These are phyloP conservation scores for Pichia gijzeniarum DNA, from an alignment of 805 yeast species.

Conservation along the genomic window DNA sequence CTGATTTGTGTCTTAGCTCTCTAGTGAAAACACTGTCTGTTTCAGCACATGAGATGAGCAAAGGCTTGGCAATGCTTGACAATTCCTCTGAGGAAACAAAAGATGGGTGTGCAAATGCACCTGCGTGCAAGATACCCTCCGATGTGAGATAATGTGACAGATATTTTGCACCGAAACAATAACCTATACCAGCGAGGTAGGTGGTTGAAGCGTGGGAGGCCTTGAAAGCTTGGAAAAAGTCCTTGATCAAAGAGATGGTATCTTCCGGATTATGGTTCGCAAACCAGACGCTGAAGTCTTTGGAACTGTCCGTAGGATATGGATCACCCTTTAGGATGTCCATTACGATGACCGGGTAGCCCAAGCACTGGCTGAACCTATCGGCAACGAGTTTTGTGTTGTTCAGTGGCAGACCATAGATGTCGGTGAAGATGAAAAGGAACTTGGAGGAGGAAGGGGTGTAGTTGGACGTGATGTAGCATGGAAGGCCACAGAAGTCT, in stretches of 20 bases:
- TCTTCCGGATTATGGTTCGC: conserved; percentile 31
- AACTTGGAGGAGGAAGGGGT: conserved; percentile 34
- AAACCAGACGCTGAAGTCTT: conserved; percentile 40
- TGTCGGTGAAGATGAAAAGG: conserved; percentile 62
- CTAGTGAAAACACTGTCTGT: conserved; percentile 54
- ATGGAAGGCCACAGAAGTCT: conserved; percentile 37
- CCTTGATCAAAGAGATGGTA: conserved; percentile 42
- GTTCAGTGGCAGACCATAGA: conserved; percentile 53
- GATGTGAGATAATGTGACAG: conserved; percentile 45
- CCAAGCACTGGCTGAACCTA: conserved; percentile 46
- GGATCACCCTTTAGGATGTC: conserved; percentile 60
- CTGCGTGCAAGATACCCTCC: conserved; percentile 40
- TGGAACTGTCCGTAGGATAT: conserved; percentile 26
- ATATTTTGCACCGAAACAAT: conserved; percentile 81
- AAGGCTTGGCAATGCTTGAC: conserved; percentile 49
- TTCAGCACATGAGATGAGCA: conserved; percentile 72
- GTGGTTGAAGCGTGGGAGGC: conserved; percentile 33
- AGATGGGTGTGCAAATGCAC: conserved; percentile 83
- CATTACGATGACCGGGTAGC: conserved; percentile 68
- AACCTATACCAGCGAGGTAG: conserved; percentile 58
- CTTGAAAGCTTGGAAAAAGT: conserved; percentile 40
- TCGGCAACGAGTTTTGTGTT: conserved; percentile 64
- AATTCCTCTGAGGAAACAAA: conserved; percentile 61
- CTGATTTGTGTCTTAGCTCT: conserved; percentile 59
- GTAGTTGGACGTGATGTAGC: conserved; percentile 44